Evolutionary conservation across 345 rosid species (phyloP), one percentile per base, ranked within the genome.

Genomic region (thale cress (Arabidopsis thaliana)): DNA sequence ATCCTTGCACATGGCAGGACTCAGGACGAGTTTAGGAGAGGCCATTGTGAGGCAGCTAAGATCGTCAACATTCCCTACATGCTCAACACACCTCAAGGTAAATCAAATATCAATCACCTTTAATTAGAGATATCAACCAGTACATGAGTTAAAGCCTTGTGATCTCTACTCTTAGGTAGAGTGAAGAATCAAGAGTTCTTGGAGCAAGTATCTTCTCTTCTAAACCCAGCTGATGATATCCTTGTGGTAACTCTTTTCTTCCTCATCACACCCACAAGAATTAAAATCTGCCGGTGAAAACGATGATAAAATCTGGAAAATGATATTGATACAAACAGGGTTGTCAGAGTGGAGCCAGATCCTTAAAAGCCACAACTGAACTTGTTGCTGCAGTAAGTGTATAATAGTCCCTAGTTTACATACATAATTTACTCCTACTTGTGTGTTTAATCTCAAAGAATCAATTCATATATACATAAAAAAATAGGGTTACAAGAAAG

Each of bases 311-410:
- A 50, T 50, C 33, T 58, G 78, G 37, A 16, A 30, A 50, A 40
- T 37, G 33, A 57, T 44, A 41, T 2, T 2, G 32, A 28, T 28
- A 28, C 32, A 28, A 2, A 24, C n/a, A 93, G 96, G 94, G 96
- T 51, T 94, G 98, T 78, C 94, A 86, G 71, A 87, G 96, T 78
- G 97, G 97, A 72, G 95, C 83, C 59, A 87, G 98, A 79, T 94
- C 98, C 59, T 72, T 85, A 36, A 62, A 77, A 32, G 97, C 97
- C 46, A 72, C 89, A 28, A 38, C 76, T 69, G 96, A 88, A 78
- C 93, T 91, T 76, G 75, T 84, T 33, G 56, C 63, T 36, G 86
- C 82, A 33, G 96, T 93, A 84, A 86, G 96, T 64, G 8, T 9
- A 41, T 13, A 67, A 16, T 16, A 16, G 20, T 16, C 20, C 20